These are phyloP conservation scores for Teunomyces gatunensis DNA, from an alignment of 805 yeast species.

Conservation along the genomic window DNA sequence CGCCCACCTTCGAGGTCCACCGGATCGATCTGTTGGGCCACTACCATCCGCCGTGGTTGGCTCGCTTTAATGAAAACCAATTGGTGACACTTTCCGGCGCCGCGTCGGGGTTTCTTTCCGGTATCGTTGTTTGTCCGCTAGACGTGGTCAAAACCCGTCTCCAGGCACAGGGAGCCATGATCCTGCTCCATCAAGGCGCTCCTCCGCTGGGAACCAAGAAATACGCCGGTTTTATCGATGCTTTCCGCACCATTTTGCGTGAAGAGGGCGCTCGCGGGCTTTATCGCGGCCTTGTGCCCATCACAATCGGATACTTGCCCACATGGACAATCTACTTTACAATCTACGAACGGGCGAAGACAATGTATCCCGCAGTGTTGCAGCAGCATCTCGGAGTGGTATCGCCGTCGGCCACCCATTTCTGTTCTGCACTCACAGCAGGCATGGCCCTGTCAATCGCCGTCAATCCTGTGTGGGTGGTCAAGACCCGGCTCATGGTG, in stretches of 20 bases:
- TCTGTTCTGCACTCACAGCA: conserved; percentile 73
- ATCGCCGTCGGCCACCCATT: conserved; percentile 36
- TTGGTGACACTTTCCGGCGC: conserved; percentile 88
- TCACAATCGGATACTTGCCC: conserved; percentile 89
- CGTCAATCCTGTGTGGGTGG: conserved; percentile 97
- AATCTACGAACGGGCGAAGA: conserved; percentile 78
- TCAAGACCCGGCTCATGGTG: conserved; percentile 90
- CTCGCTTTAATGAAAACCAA: conserved; percentile 24
- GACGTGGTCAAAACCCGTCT: conserved; percentile 94
- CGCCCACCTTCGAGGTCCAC: conserved; percentile 13
- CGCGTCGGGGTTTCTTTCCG: conserved; percentile 87
- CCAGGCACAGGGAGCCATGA: conserved; percentile 79
- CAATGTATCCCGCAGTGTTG: conserved; percentile 45
- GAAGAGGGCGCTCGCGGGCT: conserved; percentile 85
- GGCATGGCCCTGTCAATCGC: conserved; percentile 81
- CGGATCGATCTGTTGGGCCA: conserved; percentile 5
- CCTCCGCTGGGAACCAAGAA: conserved; percentile 7
- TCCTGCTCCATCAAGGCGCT: conserved; percentile 22
- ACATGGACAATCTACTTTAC: conserved; percentile 97
- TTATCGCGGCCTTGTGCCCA: conserved; percentile 90
- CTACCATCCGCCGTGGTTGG: conserved; percentile 1
- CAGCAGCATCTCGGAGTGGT: conserved; percentile 22
- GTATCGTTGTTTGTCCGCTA: conserved; percentile 87
- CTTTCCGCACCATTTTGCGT: conserved; percentile 59
- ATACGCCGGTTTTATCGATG: conserved; percentile 60